Evolutionary conservation across 2,329 filamentous ascomycete species (phyloP), one percentile per base, ranked within the genome.

Genomic region (Fusarium brachygibbosum): DNA sequence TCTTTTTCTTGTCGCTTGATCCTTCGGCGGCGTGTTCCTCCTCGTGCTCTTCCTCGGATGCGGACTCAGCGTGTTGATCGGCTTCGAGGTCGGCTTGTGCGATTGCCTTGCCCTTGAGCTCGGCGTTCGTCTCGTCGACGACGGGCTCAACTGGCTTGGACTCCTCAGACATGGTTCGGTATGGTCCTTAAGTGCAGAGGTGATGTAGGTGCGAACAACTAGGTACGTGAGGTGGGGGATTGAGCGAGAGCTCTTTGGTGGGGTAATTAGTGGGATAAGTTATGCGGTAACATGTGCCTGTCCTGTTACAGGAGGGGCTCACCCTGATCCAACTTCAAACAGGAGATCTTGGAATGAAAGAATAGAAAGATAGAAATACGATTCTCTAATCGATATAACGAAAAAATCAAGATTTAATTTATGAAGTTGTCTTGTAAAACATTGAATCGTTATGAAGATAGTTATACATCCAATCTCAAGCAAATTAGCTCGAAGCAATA

Each of bases 131-230:
- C 73, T 85, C 81, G 70, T 85, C 82, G 73, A 83, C 83, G 69
- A 80, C 78, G 68, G 83, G 81, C 64, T 90, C 88, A 64, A 85
- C 82, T 58, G 85, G 82, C 75, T 91, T 92, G 44, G 89, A 90
- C 76, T 90, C 86, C 77, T 91, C 85, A 46, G 83, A 77, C 82
- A 85, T 85, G 32, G 60, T 71, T 66, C 58, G 58, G 58, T 34
- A 61, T 32, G 21, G 56, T 48, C 34, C 37, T 66, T 61, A 41
- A 48, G 41, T 53, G 62, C 61, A 16, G 34, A 66, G 57, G 40
- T 69, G 68, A 62, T 71, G 60, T 66, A 50, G 52, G 28, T 62
- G 58, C 66, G 38, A 68, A 40, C 56, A 62, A 61, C 40, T 60
- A 51, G 35, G 55, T 63, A 63, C 45, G 46, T 53, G 55, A 28